A percentile compares a stretch with the other conserved stretches of the same genome.
Evolutionary conservation across 345 rosid genomes (phyloP).

Genomic region (Barbarea vulgaris): DNA sequence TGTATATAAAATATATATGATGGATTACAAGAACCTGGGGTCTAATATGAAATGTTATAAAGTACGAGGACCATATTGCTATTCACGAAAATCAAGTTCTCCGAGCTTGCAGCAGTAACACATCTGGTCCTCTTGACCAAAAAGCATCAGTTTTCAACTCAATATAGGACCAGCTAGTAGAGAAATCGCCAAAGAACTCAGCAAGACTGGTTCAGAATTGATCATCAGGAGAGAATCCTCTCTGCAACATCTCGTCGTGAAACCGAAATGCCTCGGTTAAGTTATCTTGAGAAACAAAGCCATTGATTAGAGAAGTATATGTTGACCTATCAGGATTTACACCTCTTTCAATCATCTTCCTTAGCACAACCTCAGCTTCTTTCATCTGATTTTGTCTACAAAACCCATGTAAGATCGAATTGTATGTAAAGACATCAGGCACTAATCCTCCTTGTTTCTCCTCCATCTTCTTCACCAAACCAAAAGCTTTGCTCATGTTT

Average conservation of each 20-base stretch:
- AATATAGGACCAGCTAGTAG: neutral
- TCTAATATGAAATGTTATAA: neutral
- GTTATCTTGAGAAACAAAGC: slow-evolving; percentile 70
- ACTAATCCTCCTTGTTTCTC: slow-evolving; percentile 45
- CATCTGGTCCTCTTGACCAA: neutral
- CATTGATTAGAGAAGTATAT: slow-evolving; percentile 75
- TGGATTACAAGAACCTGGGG: neutral
- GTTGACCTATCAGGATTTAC: slow-evolving; percentile 66
- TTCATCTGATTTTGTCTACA: slow-evolving; percentile 77
- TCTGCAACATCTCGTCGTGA: slow-evolving; percentile 83
- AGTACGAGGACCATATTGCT: slow-evolving; percentile 1
- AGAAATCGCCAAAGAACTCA: neutral
- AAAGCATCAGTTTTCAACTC: neutral
- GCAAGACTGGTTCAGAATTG: slow-evolving; percentile 42
- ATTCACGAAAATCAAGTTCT: neutral
- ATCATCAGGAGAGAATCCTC: slow-evolving; percentile 85
- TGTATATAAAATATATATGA: neutral
- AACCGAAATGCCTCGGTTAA: slow-evolving; percentile 76
- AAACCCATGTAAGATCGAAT: slow-evolving; percentile 66
- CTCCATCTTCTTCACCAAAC: slow-evolving; percentile 67
- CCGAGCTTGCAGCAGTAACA: neutral
- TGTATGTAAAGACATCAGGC: slow-evolving; percentile 66
- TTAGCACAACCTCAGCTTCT: slow-evolving; percentile 61
- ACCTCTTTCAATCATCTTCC: slow-evolving; percentile 71
- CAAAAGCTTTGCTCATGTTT: slow-evolving; percentile 66